Evolutionary conservation across 2,329 filamentous ascomycete genomes (phyloP).

Genomic region (Celoporthe dispersa): DNA sequence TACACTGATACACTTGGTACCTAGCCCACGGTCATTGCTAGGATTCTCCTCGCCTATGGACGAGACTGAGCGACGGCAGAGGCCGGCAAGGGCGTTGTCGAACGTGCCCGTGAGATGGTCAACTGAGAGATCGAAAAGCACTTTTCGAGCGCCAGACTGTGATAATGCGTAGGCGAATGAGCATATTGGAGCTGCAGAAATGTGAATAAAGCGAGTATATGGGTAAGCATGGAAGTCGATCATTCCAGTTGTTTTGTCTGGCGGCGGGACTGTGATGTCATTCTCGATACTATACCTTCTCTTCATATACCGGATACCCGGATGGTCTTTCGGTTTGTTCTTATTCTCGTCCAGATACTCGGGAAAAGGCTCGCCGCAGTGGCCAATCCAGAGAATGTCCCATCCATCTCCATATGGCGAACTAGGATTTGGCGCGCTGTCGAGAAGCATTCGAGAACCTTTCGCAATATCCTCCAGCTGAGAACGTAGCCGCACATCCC

Average conservation of each 20-base stretch:
- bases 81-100: constrained; percentile 33
- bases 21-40: constrained; percentile 24
- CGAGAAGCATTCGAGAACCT: constrained; percentile 24
- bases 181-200: constrained; percentile 19
- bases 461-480: constrained; percentile 39
- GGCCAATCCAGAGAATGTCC: constrained; percentile 58
- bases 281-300: constrained; percentile 36
- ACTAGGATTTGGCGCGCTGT: constrained; percentile 26
- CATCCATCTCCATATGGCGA: constrained; percentile 52
- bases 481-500: constrained; percentile 47
- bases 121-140: neutral
- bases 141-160: constrained; percentile 11
- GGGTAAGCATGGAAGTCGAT: constrained; percentile 34
- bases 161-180: constrained; percentile 43
- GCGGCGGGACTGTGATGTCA: constrained; percentile 36
- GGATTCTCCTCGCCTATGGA: constrained; percentile 30
- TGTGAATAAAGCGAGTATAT: constrained; percentile 25
- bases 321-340: constrained; percentile 33
- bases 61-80: constrained; percentile 39
- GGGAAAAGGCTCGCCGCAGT: constrained; percentile 47
- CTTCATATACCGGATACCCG: constrained; percentile 34
- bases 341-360: constrained; percentile 31
- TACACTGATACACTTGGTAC: constrained; percentile 39
- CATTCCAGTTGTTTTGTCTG: constrained; percentile 35
- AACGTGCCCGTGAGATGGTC: neutral